Conservation (phyloP, 2,329 filamentous ascomycete genomes). For the Corinectria fuckeliana region DNA sequence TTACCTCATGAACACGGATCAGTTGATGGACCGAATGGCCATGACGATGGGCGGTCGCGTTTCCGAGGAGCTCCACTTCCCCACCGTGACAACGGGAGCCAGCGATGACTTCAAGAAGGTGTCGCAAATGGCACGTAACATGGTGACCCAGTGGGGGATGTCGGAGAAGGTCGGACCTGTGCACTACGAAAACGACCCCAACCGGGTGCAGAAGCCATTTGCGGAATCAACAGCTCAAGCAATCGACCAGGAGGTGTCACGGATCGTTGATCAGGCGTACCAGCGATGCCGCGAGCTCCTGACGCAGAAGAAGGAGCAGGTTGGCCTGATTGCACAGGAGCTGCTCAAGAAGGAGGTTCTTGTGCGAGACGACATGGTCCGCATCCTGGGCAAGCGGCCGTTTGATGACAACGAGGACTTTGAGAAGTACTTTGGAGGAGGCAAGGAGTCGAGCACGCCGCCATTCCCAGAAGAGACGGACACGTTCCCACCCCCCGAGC, state of each 20-base stretch:
- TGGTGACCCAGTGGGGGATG: conserved; percentile 99
- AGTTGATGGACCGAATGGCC: conserved; percentile 99
- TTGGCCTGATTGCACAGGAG: conserved; percentile 92
- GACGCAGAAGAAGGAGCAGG: conserved; percentile 83
- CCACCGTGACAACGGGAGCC: conserved; percentile 92
- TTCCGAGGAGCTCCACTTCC: conserved; percentile 95
- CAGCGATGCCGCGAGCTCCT: conserved; percentile 86
- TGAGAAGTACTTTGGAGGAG: conserved; percentile 86
- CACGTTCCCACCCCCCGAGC: conserved; percentile 44
- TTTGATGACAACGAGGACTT: conserved; percentile 88
- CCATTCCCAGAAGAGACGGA: conserved; percentile 57
- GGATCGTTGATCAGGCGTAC: conserved; percentile 93
- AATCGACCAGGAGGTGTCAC: conserved; percentile 89
- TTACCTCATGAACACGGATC: conserved; percentile 93
- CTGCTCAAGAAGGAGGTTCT: conserved; percentile 91
- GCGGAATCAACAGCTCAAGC: conserved; percentile 90
- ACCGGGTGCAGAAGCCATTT: conserved; percentile 91
- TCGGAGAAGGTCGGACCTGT: conserved; percentile 91
- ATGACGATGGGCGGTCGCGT: conserved; percentile 98
- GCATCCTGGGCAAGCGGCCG: conserved; percentile 82
- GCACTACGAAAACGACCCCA: conserved; percentile 84
- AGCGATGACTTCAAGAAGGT: conserved; percentile 99
- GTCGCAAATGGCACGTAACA: conserved; percentile 90
- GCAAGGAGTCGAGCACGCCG: conserved; percentile 62
- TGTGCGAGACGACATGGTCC: conserved; percentile 88